These are phyloP conservation scores for Microdochium trichocladiopsis DNA, from an alignment of 2,329 filamentous ascomycete genomes.

Conservation along the genomic window DNA sequence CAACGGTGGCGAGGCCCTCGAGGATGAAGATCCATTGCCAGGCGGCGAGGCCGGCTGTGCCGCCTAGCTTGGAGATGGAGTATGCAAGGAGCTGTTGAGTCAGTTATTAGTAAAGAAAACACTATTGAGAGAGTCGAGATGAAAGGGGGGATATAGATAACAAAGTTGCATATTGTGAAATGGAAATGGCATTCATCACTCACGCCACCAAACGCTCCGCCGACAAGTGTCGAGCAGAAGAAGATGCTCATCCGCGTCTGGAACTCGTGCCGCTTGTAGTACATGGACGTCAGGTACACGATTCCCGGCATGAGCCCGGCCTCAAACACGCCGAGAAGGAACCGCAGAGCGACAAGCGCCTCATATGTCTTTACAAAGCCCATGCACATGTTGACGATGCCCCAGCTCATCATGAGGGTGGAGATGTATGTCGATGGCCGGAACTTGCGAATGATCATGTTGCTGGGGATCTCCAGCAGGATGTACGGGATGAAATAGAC, in stretches of 20 bases:
- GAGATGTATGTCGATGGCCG: conserved; percentile 30
- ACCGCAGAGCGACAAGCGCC: conserved; percentile 31
- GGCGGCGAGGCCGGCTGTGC: conserved; percentile 29
- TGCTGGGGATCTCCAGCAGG: conserved; percentile 35
- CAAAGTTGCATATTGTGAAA: too few relatives aligned
- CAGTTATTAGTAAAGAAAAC: too few relatives aligned
- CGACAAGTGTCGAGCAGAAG: conserved; percentile 32
- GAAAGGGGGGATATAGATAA: too few relatives aligned
- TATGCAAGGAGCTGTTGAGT: conserved; percentile 34
- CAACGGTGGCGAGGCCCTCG: conserved; percentile 31
- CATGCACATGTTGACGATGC: conserved; percentile 36
- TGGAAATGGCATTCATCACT: conserved; percentile 13
- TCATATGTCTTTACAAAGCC: conserved; percentile 33
- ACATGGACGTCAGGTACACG: conserved; percentile 38
- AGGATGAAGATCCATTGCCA: conserved; percentile 41
- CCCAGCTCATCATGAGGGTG: conserved; percentile 34
- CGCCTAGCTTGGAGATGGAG: conserved; percentile 36
- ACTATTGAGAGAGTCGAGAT: too few relatives aligned
- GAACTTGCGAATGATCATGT: conserved; percentile 34
- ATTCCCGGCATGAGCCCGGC: conserved; percentile 38
- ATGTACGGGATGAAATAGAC: conserved; percentile 33
- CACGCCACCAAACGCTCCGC: conserved; percentile 33
- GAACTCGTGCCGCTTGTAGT: conserved; percentile 41
- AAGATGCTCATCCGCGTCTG: conserved; percentile 37
- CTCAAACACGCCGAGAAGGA: conserved; percentile 37